Conservation (phyloP, 345 rosid genomes). For the Zanthoxylum bungeanum region DNA sequence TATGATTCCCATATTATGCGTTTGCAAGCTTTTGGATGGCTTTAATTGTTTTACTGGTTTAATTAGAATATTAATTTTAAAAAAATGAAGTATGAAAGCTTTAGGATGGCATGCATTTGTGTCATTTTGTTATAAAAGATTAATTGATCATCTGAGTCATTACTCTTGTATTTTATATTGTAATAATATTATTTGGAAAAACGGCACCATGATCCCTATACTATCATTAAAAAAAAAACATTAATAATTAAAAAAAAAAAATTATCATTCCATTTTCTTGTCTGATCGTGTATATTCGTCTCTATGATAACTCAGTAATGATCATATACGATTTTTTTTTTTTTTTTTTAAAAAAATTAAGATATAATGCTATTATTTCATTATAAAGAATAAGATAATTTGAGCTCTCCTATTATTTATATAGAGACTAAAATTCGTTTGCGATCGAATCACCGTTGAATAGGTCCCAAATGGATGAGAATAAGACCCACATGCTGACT, state of each 20-base stretch:
- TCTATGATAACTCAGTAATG: background rate
- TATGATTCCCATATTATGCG: background rate
- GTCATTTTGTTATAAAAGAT: background rate
- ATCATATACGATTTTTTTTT: no score
- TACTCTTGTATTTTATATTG: slow-evolving; percentile 9
- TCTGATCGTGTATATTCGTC: background rate
- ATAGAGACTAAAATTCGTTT: no score
- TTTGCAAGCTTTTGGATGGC: background rate
- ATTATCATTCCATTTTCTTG: background rate
- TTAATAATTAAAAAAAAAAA: background rate
- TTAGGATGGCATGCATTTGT: slow-evolving; percentile 1
- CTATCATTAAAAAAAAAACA: no score
- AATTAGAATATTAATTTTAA: background rate
- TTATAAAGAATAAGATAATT: no score
- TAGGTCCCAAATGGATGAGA: no score
- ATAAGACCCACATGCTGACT: no score
- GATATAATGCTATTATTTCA: no score
- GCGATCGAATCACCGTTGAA: no score
- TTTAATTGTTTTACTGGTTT: background rate
- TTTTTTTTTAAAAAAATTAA: no score
- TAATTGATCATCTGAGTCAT: background rate
- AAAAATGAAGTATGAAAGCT: background rate
- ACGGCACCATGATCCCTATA: slow-evolving; percentile 10
- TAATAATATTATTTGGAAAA: slow-evolving; percentile 4
- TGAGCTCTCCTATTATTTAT: no score